Conservation (phyloP, 176 grass and related monocot species). For the barley (Hordeum vulgare) region MorexV3_pseudomolecules_assembly NC_058518.1:443240473-443240972, state of each 20-base stretch:
- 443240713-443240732: neutral
- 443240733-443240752: slow-evolving; percentile 22
- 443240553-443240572: slow-evolving; percentile 16
- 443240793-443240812: neutral
- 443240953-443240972: neutral
- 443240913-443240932: neutral
- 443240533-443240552: neutral
- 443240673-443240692: neutral
- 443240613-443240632: neutral
- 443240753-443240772: slow-evolving; percentile 30
- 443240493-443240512: neutral
- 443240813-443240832: neutral
- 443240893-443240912: neutral
- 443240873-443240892: neutral
- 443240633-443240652: neutral
- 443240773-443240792: neutral
- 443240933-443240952: neutral
- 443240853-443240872: neutral
- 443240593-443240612: neutral
- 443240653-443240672: neutral
- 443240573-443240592: slow-evolving; percentile 3
- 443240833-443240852: neutral
- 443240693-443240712: neutral
- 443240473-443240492: slow-evolving; percentile 53
- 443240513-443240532: neutral